Base-by-base conservation (phyloP, 352 stramenopile genomes). In the Halophytophthora batemanensis region DNA sequence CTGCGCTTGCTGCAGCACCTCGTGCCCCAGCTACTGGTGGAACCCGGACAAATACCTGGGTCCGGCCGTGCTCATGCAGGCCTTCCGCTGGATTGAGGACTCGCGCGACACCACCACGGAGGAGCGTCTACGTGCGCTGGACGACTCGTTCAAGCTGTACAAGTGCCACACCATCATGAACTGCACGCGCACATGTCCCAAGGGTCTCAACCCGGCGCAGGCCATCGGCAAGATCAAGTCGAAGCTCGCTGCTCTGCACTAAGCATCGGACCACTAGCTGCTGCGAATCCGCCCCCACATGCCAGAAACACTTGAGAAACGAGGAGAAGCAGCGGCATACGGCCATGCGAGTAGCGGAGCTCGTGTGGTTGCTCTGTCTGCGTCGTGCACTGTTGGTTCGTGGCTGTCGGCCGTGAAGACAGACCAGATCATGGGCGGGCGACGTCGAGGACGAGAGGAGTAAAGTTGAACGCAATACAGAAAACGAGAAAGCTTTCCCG, bases 81-180 rank as follows among this genome's bases (percentile, higher is more conserved):
- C 95, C 47, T 98, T 97, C 72, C 93, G 94, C 36, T 99, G 97
- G 97, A 99, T 99, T 64, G 94, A 98, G 56, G 97, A 99, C 83
- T 98, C 89, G 52, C 92, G 97, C 63, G 97, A 99, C 76, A 94
- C 97, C 42, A 95, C 87, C 66, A 99, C 95, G 35, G 79, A 96
- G 56, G 95, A 99, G 81, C 90, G 97, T 67, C 70, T 98, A 19
- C 85, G 91, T 52, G 74, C 88, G 34, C 68, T 99, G 17, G 96
- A 99, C 70, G 97, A 99, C 79, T 91, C 96, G 52, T 99, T 98
- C 80, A 99, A 99, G 77, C 74, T 99, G 40, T 99, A 98, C 78
- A 93, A 97, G 67, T 99, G 96, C 85, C 96, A 99, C 81, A 99
- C 96, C 41, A 99, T 99, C 75, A 99, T 99, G 97, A 99, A 99